phyloP scores from a whole-genome alignment of 1,284 basidiomycete genomes.

The Takashimella tepidaria region DNA sequence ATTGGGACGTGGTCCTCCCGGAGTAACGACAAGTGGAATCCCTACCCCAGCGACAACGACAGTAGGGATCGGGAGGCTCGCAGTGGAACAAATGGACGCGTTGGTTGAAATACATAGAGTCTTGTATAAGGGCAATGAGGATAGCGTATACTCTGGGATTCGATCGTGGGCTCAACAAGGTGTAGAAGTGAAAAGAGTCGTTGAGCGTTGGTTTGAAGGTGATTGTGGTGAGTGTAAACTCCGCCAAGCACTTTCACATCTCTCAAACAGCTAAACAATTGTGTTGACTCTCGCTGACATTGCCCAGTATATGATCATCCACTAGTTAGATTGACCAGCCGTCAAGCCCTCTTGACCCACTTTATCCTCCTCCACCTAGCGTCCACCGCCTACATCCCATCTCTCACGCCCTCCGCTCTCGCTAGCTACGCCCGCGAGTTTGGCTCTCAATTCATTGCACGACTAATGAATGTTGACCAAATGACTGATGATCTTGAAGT shows the following conservation, averaged over 20 bases:
- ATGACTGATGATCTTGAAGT: not conserved
- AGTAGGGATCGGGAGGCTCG: conserved; percentile 1
- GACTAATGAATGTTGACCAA: not conserved
- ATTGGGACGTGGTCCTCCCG: not conserved
- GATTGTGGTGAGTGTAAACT: conserved; percentile 40
- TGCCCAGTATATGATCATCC: conserved; percentile 40
- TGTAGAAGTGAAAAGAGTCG: conserved; percentile 30
- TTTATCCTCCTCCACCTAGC: conserved; percentile 34
- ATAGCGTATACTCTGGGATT: conserved; percentile 7
- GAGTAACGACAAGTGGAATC: not conserved
- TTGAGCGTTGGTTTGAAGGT: conserved; percentile 39
- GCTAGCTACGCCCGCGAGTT: conserved; percentile 22
- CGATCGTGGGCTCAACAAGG: conserved; percentile 26
- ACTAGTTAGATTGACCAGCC: conserved; percentile 25
- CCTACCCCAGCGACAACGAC: conserved; percentile 2
- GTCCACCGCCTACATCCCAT: conserved; percentile 28
- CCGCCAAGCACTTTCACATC: too few relatives aligned
- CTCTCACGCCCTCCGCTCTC: conserved; percentile 22
- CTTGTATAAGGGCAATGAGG: conserved; percentile 37
- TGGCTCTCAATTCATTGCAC: conserved; percentile 3
- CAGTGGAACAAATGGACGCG: conserved; percentile 30
- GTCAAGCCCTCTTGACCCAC: conserved; percentile 31
- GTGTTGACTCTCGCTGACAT: not conserved
- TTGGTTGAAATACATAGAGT: conserved; percentile 42
- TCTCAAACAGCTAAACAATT: too few relatives aligned